Evolutionary conservation across 768 basidiomycete genomes (phyloP).

Genomic region (Kwoniella heveanensis): DNA sequence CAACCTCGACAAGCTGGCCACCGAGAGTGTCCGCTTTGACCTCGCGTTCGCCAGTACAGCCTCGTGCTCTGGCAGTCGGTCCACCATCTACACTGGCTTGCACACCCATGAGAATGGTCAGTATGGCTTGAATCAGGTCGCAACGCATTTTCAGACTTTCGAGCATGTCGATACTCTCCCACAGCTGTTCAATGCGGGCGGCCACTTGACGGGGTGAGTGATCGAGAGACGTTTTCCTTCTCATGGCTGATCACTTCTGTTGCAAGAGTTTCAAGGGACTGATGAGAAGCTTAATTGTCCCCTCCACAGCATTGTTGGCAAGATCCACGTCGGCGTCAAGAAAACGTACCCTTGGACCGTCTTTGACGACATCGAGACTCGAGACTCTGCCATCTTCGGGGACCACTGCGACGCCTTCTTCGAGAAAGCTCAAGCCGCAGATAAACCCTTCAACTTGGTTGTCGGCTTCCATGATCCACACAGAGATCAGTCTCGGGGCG

Average conservation of each 20-base stretch:
- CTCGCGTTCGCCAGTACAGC: slow-evolving; percentile 30
- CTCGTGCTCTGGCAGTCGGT: slow-evolving; percentile 28
- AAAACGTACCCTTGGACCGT: slow-evolving; percentile 28
- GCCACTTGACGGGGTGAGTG: slow-evolving; percentile 23
- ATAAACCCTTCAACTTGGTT: slow-evolving; percentile 29
- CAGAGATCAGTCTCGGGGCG: slow-evolving; percentile 28
- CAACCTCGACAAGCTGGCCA: slow-evolving; percentile 25
- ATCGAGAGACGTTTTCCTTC: no score
- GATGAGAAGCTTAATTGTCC: no score
- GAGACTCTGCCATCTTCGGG: slow-evolving; percentile 24
- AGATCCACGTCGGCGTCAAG: slow-evolving; percentile 31
- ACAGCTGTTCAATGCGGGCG: slow-evolving; percentile 24
- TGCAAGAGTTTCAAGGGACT: no score
- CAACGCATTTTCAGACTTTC: slow-evolving; percentile 27
- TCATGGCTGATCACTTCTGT: no score
- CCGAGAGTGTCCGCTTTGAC: slow-evolving; percentile 23
- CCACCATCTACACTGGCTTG: slow-evolving; percentile 35
- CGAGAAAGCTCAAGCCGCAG: slow-evolving; percentile 13
- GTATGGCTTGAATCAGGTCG: slow-evolving; percentile 24
- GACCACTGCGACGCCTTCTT: slow-evolving; percentile 31
- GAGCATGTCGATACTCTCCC: slow-evolving; percentile 26
- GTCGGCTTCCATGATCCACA: slow-evolving; percentile 34
- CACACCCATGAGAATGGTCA: slow-evolving; percentile 40
- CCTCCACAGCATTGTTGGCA: slow-evolving; percentile 29
- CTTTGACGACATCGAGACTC: slow-evolving; percentile 18